phyloP scores from a whole-genome alignment of 2,329 filamentous ascomycete genomes.

The Hortaea werneckii region DNA sequence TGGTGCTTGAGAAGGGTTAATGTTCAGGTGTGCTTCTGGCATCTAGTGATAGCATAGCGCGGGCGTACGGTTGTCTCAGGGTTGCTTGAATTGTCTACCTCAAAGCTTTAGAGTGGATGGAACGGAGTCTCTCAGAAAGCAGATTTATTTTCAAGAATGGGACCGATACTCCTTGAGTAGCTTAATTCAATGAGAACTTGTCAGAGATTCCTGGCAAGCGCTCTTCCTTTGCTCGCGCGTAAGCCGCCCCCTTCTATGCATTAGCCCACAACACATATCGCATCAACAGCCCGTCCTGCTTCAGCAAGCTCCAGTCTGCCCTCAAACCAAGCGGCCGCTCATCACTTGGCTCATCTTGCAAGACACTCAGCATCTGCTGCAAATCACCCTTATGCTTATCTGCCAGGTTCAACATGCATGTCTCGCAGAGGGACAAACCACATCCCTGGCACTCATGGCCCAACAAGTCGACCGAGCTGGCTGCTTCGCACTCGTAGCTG shows the following conservation, averaged over 20 bases:
- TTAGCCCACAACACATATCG: slow-evolving; percentile 8
- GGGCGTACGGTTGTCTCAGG: background rate
- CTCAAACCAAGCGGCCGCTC: slow-evolving; percentile 17
- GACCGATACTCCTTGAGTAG: too few species aligned
- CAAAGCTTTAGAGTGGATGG: background rate
- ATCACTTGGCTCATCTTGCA: slow-evolving; percentile 8
- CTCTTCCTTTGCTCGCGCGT: too few species aligned
- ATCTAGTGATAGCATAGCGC: background rate
- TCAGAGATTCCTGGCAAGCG: too few species aligned
- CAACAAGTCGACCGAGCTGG: background rate
- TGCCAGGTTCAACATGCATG: slow-evolving; percentile 16
- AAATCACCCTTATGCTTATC: slow-evolving; percentile 14
- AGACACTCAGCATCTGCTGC: slow-evolving; percentile 13
- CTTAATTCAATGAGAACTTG: too few species aligned
- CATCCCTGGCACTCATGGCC: slow-evolving; percentile 13
- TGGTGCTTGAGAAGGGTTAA: slow-evolving; percentile 1
- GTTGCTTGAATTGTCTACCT: background rate
- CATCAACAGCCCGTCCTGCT: slow-evolving; percentile 21
- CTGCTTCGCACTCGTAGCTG: slow-evolving; percentile 24
- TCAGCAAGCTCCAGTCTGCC: slow-evolving; percentile 27
- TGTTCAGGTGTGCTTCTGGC: too few species aligned
- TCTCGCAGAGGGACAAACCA: slow-evolving; percentile 24
- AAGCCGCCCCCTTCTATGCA: background rate
- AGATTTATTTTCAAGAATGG: too few species aligned
- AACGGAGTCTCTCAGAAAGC: too few species aligned